Base-by-base conservation (phyloP, 352 stramenopile genomes). In the Globisporangium acanthophoron region DNA sequence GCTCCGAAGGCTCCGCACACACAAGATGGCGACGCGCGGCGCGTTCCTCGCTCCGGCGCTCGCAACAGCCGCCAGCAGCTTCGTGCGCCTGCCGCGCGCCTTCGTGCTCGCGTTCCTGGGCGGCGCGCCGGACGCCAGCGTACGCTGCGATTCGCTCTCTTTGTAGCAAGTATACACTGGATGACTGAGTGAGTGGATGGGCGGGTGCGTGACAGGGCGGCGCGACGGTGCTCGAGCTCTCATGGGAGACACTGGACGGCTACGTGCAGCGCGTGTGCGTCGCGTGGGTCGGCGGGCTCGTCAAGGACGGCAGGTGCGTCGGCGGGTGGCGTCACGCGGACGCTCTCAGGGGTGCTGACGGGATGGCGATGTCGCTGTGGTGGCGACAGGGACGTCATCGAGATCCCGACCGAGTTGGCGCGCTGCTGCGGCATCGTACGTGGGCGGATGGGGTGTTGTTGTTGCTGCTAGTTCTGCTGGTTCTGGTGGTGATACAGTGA, bases 321-420 rank as follows among this genome's bases (percentile, higher is more conserved):
- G 12, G 3, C 56, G 31, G 18, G 33, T 53, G 39, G 33, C 3
- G 33, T 45, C 5, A 5, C 18, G 39, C 39, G 18, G 16, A 24
- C 43, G 43, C 6, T 27, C 44, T 29, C n/a, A 49, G 18, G n/a
- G 18, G 29, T 41, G 43, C 53, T 60, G 52, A 54, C 50, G 35
- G 16, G 3, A 57, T 55, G n/a, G 11, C 52, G 58, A 27, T 54
- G 27, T 4, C 51, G n/a, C 6, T 50, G 20, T 47, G 35, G 9
- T 41, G 35, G 4, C n/a, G 52, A 11, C 58, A 96, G 79, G 51
- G 85, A 94, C 29, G 70, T 80, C 20, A 84, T 96, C 63, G 87
- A 96, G 73, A 72, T 96, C 4, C 79, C 87, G 7, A 62, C 71
- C 20, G 86, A 94, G 62, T 87, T 96, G 66, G 87, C 86, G 27